Base-by-base conservation (phyloP, 2,329 filamentous ascomycete species). In the Dichotomopilus funicola region DNA sequence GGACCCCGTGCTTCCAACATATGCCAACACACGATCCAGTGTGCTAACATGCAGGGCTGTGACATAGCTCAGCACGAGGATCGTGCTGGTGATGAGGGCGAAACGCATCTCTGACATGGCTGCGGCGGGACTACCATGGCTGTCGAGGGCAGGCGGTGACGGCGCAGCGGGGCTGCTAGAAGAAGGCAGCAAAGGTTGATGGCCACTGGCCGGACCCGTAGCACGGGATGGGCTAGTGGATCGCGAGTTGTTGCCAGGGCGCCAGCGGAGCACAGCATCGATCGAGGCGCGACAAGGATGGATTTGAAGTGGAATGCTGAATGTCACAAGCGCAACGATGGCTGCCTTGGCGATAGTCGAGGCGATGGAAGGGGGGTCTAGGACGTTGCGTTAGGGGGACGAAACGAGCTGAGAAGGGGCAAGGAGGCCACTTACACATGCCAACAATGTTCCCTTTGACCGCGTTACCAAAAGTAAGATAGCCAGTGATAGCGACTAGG, bases 231-330 rank as follows among this genome's bases (percentile, higher is more conserved):
- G 78, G 8, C 49, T 54, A 36, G 34, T 38, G 5, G 56, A 41
- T 19, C 55, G 57, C 19, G 53, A 47, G 34, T 19, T 48, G 40
- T 50, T 59, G 43, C 51, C 52, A 50, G 90, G 91, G 6, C 91
- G 83, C 92, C 94, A 97, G 72, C 88, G 91, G 51, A 95, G 73
- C n/a, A 96, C 89, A 0, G 94, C 92, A 66, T 97, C 91, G 34
- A 97, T 77, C 12, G 89, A 95, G n/a, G 94, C 94, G 58, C 94
- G 85, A 73, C 94, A 97, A 0, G 94, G 94, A 68, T 99, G 94
- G 40, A 96, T 87, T 71, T 99, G 94, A 1, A 99, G 80, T 1
- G 94, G 94, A 59, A 97, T 92, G 12, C 91, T 96, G 70, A 99
- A 97, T 71, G 95, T 91, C 63, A 99, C 94, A 1, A 99, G 83